Evolutionary conservation across 352 stramenopile genomes (phyloP).

Genomic region (Globisporangium orthogonon): DNA sequence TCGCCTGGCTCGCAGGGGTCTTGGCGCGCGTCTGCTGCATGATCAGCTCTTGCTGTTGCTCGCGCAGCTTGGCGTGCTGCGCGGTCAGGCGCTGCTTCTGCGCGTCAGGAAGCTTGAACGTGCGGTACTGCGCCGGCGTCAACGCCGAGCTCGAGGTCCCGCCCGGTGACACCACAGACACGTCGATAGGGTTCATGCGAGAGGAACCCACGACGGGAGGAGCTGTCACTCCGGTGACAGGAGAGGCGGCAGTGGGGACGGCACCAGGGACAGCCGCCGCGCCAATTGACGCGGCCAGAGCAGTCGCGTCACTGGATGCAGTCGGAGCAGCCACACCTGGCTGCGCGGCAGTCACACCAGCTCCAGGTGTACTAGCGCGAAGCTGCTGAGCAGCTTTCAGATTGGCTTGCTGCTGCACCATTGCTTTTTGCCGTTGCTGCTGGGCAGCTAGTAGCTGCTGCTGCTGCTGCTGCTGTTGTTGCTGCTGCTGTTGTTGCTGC

Average conservation of each 20-base stretch:
- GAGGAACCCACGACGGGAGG: conserved; percentile 24
- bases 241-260: not conserved
- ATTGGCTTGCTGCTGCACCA: conserved; percentile 34
- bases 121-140: conserved; percentile 67
- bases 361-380: conserved; percentile 6
- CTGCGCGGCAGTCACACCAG: conserved; percentile 1
- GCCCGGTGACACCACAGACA: conserved; percentile 24
- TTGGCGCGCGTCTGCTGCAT: conserved; percentile 68
- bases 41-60: conserved; percentile 78
- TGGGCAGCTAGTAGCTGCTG: conserved; percentile 17
- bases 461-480: conserved; percentile 23
- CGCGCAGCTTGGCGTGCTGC: conserved; percentile 62
- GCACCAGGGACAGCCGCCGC: conserved; percentile 2
- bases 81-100: conserved; percentile 66
- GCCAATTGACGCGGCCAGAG: conserved; percentile 4
- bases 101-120: conserved; percentile 56
- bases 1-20: conserved; percentile 59
- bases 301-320: conserved; percentile 12
- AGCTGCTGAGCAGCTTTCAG: conserved; percentile 31
- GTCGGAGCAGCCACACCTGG: not conserved
- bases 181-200: conserved; percentile 44
- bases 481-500: conserved; percentile 14
- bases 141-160: conserved; percentile 29
- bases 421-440: conserved; percentile 24
- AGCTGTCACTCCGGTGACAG: conserved; percentile 6